A percentile compares a stretch with the other conserved stretches of the same genome.
These are phyloP conservation scores for Pleurotus tuber-regium DNA, from an alignment of 768 basidiomycete species.

Conservation along the genomic window DNA sequence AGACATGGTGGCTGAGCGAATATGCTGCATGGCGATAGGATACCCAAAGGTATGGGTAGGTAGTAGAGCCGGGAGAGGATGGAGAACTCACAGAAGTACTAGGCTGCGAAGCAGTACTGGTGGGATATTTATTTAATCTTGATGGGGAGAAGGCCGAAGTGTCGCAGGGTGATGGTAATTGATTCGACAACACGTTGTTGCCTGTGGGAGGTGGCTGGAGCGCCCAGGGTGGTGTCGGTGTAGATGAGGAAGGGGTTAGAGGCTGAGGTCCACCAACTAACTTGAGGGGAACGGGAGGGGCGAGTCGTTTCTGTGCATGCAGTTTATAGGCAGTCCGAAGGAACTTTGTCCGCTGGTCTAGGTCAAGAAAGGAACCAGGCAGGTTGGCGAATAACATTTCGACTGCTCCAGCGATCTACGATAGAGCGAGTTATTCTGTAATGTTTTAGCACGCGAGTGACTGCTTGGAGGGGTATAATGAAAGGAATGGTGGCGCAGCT, in stretches of 20 bases:
- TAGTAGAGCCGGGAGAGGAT: background rate
- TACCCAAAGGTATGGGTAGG: background rate
- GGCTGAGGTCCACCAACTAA: background rate
- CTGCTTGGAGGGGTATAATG: constrained; percentile 4
- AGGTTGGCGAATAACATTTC: background rate
- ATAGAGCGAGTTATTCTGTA: background rate
- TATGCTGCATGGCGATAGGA: background rate
- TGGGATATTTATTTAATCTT: background rate
- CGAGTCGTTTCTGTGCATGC: background rate
- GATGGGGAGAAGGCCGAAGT: background rate
- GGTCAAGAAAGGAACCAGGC: background rate
- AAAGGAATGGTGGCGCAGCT: constrained; percentile 10
- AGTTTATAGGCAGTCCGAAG: background rate
- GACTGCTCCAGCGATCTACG: background rate
- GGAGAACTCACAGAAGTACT: constrained; percentile 1
- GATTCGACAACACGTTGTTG: constrained; percentile 2
- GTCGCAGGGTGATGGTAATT: background rate
- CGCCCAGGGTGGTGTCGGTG: constrained; percentile 1
- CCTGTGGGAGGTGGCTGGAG: background rate
- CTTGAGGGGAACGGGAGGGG: background rate
- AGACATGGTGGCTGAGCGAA: background rate
- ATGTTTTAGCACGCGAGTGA: constrained; percentile 3
- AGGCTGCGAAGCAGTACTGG: background rate
- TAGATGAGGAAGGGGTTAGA: background rate
- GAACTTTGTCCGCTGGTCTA: background rate